phyloP scores from a whole-genome alignment of 306 rosid species.

The Pterocarpus santalinus region DNA sequence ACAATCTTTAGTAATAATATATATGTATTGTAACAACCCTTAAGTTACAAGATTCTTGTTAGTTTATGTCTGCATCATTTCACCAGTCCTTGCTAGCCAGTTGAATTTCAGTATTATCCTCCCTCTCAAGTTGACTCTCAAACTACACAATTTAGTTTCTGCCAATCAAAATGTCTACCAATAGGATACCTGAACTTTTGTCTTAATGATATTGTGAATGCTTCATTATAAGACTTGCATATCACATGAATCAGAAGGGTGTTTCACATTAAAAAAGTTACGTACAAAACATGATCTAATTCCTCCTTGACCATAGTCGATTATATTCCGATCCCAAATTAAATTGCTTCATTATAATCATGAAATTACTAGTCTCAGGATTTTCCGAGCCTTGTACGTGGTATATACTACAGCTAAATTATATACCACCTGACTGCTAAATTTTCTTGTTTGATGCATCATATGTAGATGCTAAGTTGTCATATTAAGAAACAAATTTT shows the following conservation, averaged over 20 bases:
- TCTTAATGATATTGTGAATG: constrained; percentile 2
- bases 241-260: constrained; percentile 7
- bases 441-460: constrained; percentile 17
- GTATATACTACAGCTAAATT: constrained; percentile 1
- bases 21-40: constrained; percentile 1
- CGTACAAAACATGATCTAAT: constrained; percentile 20
- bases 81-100: background rate
- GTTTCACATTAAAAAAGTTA: background rate
- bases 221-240: background rate
- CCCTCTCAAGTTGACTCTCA: background rate
- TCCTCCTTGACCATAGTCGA: constrained; percentile 5
- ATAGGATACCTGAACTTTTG: background rate
- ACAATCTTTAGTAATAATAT: constrained; percentile 1
- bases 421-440: constrained; percentile 7
- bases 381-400: background rate
- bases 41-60: background rate
- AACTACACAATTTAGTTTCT: no score
- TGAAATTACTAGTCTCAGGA: background rate
- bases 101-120: constrained; percentile 2
- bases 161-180: background rate
- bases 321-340: background rate
- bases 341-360: constrained; percentile 1
- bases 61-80: no score
- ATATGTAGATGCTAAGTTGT: background rate
- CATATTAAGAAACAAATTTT: constrained; percentile 5